phyloP scores from a whole-genome alignment of 2,329 filamentous ascomycete genomes.

The Monosporascus sp. region DNA sequence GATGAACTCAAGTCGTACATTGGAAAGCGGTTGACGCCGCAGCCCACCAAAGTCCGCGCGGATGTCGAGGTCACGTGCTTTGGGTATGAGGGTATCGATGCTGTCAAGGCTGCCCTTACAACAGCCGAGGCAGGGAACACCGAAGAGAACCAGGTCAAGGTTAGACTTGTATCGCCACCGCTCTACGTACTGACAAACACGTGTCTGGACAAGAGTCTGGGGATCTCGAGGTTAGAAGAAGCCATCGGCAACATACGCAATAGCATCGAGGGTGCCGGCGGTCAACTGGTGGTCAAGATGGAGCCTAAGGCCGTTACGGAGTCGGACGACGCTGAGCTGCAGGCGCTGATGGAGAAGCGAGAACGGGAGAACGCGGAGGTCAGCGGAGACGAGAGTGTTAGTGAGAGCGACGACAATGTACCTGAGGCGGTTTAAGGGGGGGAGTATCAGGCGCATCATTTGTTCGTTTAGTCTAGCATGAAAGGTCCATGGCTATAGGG shows the following conservation, averaged over 20 bases:
- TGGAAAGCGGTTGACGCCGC: constrained; percentile 91
- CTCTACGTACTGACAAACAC: constrained; percentile 95
- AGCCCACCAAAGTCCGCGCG: constrained; percentile 97
- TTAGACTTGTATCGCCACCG: constrained; percentile 95
- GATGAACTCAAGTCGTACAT: constrained; percentile 94
- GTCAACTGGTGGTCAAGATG: constrained; percentile 90
- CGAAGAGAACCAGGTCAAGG: constrained; percentile 89
- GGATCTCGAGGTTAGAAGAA: constrained; percentile 79
- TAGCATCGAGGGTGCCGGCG: constrained; percentile 74
- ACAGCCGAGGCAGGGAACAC: constrained; percentile 92
- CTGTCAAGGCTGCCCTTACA: constrained; percentile 88
- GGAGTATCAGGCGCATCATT: not conserved
- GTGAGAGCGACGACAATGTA: constrained; percentile 88
- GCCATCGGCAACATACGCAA: constrained; percentile 82
- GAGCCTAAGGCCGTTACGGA: constrained; percentile 98
- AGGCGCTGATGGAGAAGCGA: constrained; percentile 98
- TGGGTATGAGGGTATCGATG: constrained; percentile 96
- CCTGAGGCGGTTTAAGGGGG: constrained; percentile 44
- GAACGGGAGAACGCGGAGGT: constrained; percentile 97
- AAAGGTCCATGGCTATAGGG: not conserved
- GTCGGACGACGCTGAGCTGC: constrained; percentile 93
- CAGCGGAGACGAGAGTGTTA: constrained; percentile 93
- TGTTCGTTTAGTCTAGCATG: constrained; percentile 1
- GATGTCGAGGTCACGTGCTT: constrained; percentile 96
- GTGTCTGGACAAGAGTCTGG: constrained; percentile 85